Base-by-base conservation (phyloP, 768 basidiomycete species). In the Lentinula sp. region DNA sequence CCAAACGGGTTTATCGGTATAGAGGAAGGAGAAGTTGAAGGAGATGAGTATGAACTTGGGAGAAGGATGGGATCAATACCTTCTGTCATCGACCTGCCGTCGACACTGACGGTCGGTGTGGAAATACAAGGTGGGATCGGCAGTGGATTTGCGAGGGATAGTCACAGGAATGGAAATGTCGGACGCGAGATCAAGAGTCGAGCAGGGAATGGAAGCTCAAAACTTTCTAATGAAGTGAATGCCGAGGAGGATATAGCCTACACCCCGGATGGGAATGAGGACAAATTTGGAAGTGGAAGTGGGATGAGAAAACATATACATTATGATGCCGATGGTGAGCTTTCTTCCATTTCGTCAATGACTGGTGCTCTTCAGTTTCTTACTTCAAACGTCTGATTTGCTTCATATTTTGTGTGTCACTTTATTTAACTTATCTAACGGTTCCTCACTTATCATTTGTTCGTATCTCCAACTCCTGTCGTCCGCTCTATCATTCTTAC, bases 281-380 rank as follows among this genome's bases (percentile, higher is more conserved):
- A 68, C 20, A 59, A 49, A 28, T 7, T 35, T 32, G 32, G 37
- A 9, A 46, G 13, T 33, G 57, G 18, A 13, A 33, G 49, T 49
- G 53, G 35, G 70, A 66, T 18, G 66, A 69, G 41, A 61, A 61
- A 33, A 76, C 86, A 46, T 39, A 90, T 85, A 61, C 91, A 90
- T 73, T 92, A 93, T 66, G 93, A 93, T 74, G 91, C 89, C 12
- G 91, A 91, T 72, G 92, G 92, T 91, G 60, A 64, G 85, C 76
- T 18, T 43, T 35, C 45, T 35, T 48, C 18, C 37, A 9, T 8
- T 39, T 39, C 37, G 28, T 23, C 23, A 23, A 23, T 3, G 28
- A 28, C 28, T 28, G 28, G 28, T 28, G 28, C 28, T 28, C 28
- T 28, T 28, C 28, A 28, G 28, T 28, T 28, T 28, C 28, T 28